A percentile compares a stretch with the other conserved stretches of the same genome.
These are phyloP conservation scores for Draba incana DNA, from an alignment of 345 rosid species.

Conservation along the genomic window DNA sequence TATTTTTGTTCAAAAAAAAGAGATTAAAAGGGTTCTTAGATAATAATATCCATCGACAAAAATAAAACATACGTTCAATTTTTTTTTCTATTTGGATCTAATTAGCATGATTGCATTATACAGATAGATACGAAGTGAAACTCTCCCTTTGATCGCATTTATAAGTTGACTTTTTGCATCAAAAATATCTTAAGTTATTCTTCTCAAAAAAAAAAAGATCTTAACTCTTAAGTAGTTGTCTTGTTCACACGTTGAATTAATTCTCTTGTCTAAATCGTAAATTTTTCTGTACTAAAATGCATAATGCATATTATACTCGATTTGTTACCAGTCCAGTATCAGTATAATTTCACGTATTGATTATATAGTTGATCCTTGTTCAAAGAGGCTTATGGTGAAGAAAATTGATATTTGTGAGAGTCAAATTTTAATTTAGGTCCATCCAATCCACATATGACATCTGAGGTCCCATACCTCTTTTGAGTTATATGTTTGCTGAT, in stretches of 20 bases:
- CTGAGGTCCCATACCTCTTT: constrained; percentile 5
- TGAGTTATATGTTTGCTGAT: constrained; percentile 27
- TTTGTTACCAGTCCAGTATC: not conserved
- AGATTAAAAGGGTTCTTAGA: constrained; percentile 18
- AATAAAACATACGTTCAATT: no score
- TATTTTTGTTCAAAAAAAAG: no score
- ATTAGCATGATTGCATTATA: not conserved
- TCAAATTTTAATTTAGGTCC: constrained; percentile 6
- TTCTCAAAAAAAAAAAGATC: no score
- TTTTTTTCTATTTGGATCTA: not conserved
- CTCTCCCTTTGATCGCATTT: no score
- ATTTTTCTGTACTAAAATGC: not conserved
- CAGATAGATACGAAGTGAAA: not conserved
- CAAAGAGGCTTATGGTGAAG: not conserved
- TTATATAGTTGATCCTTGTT: constrained; percentile 1
- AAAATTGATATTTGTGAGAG: constrained; percentile 13
- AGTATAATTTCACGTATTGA: not conserved
- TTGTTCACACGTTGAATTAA: not conserved
- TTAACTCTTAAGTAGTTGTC: no score
- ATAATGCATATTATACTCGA: not conserved
- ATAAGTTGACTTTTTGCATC: not conserved
- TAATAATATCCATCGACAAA: constrained; percentile 14
- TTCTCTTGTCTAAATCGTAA: not conserved
- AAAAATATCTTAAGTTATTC: no score
- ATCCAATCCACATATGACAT: constrained; percentile 24